Conservation (phyloP, 176 grass and related monocot species). For the Bolboschoenus planiculmis region DNA sequence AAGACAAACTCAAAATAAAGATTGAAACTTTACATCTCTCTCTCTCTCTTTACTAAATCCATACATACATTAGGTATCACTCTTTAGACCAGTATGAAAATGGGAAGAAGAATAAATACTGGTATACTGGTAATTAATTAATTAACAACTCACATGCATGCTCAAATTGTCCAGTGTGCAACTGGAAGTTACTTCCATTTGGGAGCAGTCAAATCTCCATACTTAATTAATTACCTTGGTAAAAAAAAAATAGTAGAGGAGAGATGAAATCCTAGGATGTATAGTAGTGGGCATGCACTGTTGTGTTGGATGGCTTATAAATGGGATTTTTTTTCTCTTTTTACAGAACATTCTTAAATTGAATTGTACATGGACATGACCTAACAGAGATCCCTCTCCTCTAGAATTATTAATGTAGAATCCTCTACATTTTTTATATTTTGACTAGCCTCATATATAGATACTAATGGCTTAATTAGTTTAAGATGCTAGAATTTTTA, state of each 20-base stretch:
- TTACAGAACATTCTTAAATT: constrained; percentile 23
- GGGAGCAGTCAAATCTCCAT: constrained; percentile 10
- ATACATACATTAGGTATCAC: not conserved
- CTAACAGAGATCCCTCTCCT: not conserved
- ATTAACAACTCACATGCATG: not conserved
- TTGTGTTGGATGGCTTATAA: not conserved
- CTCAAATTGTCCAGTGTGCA: not conserved
- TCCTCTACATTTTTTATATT: not conserved
- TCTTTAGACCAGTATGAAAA: not conserved
- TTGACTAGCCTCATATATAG: no score
- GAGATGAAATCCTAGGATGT: constrained; percentile 17
- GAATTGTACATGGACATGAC: constrained; percentile 20
- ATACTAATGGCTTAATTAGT: not conserved
- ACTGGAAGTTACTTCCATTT: not conserved
- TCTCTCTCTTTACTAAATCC: not conserved
- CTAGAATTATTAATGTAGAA: not conserved
- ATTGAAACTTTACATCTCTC: not conserved
- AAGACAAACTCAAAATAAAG: no score
- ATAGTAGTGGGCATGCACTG: constrained; percentile 11
- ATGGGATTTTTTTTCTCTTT: not conserved
- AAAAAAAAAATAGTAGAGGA: constrained; percentile 21
- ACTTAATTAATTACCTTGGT: constrained; percentile 4
- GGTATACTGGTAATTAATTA: no score
- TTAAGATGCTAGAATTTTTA: not conserved
- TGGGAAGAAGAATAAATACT: not conserved